A percentile compares a stretch with the other conserved stretches of the same genome.
Conservation (phyloP, 2,329 filamentous ascomycete species). For the Microdochium paspali region DNA sequence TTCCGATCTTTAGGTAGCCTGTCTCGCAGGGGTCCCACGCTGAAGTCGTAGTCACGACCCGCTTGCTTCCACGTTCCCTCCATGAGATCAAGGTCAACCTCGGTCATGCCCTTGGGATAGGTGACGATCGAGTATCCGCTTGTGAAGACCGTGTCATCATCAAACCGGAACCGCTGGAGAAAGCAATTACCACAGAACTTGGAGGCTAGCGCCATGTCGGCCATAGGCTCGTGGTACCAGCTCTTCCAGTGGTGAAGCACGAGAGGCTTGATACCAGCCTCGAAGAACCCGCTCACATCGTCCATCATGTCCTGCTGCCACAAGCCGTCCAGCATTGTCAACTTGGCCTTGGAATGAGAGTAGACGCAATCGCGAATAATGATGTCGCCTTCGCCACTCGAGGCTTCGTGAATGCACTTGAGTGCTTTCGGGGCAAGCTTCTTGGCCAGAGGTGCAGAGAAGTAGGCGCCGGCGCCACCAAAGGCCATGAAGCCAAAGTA, state of each 20-base stretch:
- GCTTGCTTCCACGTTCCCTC: slow-evolving; percentile 40
- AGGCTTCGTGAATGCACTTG: slow-evolving; percentile 34
- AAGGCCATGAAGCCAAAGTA: slow-evolving; percentile 50
- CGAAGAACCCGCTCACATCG: slow-evolving; percentile 51
- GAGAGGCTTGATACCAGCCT: slow-evolving; percentile 41
- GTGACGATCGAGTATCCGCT: slow-evolving; percentile 50
- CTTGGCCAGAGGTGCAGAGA: slow-evolving; percentile 40
- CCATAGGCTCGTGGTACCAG: slow-evolving; percentile 43
- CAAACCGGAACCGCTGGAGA: slow-evolving; percentile 44
- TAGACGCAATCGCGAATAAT: slow-evolving; percentile 50
- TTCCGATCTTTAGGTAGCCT: slow-evolving; percentile 29
- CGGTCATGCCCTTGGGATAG: slow-evolving; percentile 30
- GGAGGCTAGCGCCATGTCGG: slow-evolving; percentile 36
- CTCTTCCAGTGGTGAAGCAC: slow-evolving; percentile 56
- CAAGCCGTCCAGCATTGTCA: slow-evolving; percentile 44
- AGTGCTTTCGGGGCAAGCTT: slow-evolving; percentile 37
- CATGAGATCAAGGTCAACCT: slow-evolving; percentile 32
- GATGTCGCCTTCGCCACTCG: slow-evolving; percentile 38
- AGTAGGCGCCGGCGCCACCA: slow-evolving; percentile 50
- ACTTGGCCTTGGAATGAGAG: slow-evolving; percentile 38
- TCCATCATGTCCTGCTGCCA: slow-evolving; percentile 47
- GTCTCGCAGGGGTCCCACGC: slow-evolving; percentile 39
- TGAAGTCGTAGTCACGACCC: slow-evolving; percentile 31
- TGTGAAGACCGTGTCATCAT: slow-evolving; percentile 34
- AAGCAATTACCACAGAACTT: slow-evolving; percentile 48